Evolutionary conservation across 140 eudicot species (phyloP), one percentile per base, ranked within the genome.

Genomic region (Bidens hawaiensis): DNA sequence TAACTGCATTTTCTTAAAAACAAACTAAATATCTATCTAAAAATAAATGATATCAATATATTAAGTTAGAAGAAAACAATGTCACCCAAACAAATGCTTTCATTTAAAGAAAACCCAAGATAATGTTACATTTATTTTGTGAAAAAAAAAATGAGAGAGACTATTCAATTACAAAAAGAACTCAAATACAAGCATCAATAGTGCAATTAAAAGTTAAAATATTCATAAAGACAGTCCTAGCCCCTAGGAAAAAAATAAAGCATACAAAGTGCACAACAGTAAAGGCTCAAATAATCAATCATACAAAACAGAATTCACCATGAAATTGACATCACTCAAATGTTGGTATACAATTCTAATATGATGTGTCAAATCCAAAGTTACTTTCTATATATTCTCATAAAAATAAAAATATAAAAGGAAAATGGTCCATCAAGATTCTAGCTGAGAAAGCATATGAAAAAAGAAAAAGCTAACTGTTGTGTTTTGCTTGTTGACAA

Each of bases 401-500:
- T 42, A 6, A 16, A 17, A 33, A 57, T 31, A 58, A 33, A 5
- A 19, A 11, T 17, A 40, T 36, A 27, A 55, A 55, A 28, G 18
- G 62, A 55, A 55, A 16, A 58, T 74, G 79, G 79, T 60, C 79
- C 79, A 60, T 67, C 75, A 74, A 74, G 72, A 74, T 67, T 59
- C 69, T 74, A 74, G 51, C 75, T 60, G 41, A 22, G 13, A 49
- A 74, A 74, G 79, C 79, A 67, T 67, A 67, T 67, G 56, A 50
- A 67, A 74, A 74, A 73, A 74, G 74, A 59, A 58, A 74, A 74
- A 74, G 69, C 65, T 66, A 67, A 36, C 10, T 43, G 59, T 38
- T 66, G 17, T 73, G 70, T 74, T 67, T 74, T 74, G 79, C 65
- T 59, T 74, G 79, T 67, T 67, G 79, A 74, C 79, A 74, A 74